Base-by-base conservation (phyloP, 148 eudicot genomes). In the Fallopia convolvulus region DNA sequence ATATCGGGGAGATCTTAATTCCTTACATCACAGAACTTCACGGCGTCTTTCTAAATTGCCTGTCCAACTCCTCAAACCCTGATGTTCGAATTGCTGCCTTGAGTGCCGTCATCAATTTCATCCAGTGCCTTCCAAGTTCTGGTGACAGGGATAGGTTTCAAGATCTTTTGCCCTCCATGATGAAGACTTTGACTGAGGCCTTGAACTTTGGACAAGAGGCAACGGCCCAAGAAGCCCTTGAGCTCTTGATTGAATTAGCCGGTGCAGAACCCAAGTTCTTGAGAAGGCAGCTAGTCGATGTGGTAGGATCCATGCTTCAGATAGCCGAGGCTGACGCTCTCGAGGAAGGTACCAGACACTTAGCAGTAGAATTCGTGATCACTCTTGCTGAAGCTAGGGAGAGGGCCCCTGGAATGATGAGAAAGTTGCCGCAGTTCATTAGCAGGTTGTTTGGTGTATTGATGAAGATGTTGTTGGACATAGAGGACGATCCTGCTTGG, bases 301-400 rank as follows among this genome's bases (percentile, higher is more conserved):
- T 92, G 46, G 97, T 92, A 15, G 97, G 94, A 40, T 85, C 94
- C 50, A 92, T 92, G 94, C 73, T 92, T 82, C 94, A 92, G 86
- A 89, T 92, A 80, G 92, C 92, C 0, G 97, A 92, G 94, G 94
- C 97, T 0, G 92, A 90, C 49, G 60, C 82, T 3, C 83, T 92
- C 15, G 91, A 92, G 73, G 97, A 92, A 78, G 97, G 94, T 60
- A 92, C 97, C 0, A 77, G 93, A 20, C 97, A 92, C 84, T 85
- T 92, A 75, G 97, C 97, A 9, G 75, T 89, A 70, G 90, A 89
- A 76, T 87, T 89, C 50, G 87, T 89, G 50, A 85, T 85, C 39
- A 87, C 92, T 0, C 80, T 89, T 3, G 84, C 88, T 1, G 91
- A 88, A 70, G 91, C 89, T 0, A 80, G 89, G 53, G 89, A 88